Evolutionary conservation across 208 protist species (phyloP).

Genomic region (Histomonas meleagridis): DNA sequence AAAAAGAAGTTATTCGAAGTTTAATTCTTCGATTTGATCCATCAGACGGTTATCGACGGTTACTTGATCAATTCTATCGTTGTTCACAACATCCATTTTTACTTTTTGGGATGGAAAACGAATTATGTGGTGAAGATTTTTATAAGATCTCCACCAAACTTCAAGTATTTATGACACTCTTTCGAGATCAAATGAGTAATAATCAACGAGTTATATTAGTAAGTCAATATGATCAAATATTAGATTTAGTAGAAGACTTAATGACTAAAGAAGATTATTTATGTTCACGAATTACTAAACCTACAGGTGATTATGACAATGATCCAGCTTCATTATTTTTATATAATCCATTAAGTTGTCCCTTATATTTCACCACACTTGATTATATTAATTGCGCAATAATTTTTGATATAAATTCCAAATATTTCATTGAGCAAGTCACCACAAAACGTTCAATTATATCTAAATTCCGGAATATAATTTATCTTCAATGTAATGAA

Average conservation of each 20-base stretch:
- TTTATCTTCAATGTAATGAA: not conserved
- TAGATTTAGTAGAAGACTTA: not conserved
- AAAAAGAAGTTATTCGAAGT: not conserved
- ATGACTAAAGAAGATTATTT: not conserved
- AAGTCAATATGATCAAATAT: not conserved
- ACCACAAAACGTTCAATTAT: not conserved
- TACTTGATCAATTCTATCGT: too few species aligned
- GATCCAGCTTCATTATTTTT: not conserved
- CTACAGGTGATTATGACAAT: not conserved
- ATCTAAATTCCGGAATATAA: not conserved
- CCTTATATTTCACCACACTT: not conserved
- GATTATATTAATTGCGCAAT: not conserved
- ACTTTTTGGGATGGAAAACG: not conserved
- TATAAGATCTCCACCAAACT: not conserved
- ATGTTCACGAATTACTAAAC: not conserved
- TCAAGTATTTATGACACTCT: not conserved
- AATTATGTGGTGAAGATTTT: not conserved
- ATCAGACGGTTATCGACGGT: too few species aligned
- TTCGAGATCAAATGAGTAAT: not conserved
- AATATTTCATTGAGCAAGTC: not conserved
- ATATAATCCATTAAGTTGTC: not conserved
- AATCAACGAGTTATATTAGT: not conserved
- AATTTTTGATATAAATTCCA: not conserved
- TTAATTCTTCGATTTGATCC: too few species aligned
- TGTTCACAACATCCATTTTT: too few species aligned